Conservation (phyloP, 2,329 filamentous ascomycete species). For the Daldinia sp. region DNA sequence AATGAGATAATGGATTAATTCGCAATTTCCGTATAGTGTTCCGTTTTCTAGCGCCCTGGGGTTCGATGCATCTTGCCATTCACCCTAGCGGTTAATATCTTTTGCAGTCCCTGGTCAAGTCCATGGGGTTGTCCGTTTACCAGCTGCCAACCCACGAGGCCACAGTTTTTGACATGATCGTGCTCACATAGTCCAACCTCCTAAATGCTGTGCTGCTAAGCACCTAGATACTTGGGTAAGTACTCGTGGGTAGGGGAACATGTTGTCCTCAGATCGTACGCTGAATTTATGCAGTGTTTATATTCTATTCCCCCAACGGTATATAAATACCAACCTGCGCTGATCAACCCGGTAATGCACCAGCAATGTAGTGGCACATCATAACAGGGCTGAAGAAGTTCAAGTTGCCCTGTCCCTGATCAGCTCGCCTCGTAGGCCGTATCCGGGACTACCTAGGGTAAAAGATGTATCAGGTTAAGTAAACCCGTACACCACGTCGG, state of each 20-base stretch:
- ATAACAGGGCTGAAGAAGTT: constrained; percentile 25
- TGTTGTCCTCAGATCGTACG: neutral
- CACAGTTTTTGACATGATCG: constrained; percentile 15
- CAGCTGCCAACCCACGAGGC: neutral
- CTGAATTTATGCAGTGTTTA: neutral
- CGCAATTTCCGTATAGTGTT: neutral
- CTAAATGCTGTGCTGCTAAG: neutral
- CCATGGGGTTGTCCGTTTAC: neutral
- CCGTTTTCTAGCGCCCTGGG: neutral
- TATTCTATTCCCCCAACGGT: neutral
- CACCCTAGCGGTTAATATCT: constrained; percentile 1
- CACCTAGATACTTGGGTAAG: neutral
- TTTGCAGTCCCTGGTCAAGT: neutral
- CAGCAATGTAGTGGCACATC: constrained; percentile 15
- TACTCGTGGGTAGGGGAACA: no score
- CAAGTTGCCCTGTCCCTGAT: neutral
- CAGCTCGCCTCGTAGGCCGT: neutral
- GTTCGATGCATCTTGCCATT: neutral
- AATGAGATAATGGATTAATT: neutral
- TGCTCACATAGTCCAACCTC: neutral
- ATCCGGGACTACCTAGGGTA: neutral
- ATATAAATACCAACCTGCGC: no score
- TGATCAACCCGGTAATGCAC: no score
- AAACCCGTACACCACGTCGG: constrained; percentile 21
- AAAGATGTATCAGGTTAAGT: constrained; percentile 13